A percentile compares a stretch with the other conserved stretches of the same genome.
Conservation (phyloP, 208 protist genomes). For the Acanthamoeba sp. region DNA sequence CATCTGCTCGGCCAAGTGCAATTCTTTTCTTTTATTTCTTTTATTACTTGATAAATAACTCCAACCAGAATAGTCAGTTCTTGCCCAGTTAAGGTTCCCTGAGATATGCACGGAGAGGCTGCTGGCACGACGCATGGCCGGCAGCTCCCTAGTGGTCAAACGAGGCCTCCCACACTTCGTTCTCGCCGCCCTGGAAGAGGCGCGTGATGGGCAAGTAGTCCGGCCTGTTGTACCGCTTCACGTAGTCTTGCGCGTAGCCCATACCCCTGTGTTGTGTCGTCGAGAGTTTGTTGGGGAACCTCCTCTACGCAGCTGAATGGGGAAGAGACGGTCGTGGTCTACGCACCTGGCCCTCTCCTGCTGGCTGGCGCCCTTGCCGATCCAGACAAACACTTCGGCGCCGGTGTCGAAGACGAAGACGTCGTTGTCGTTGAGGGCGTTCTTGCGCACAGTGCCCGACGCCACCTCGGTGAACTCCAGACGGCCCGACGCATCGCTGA, state of each 20-base stretch:
- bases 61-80: too few relatives aligned
- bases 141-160: not conserved
- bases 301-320: not conserved
- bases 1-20: too few relatives aligned
- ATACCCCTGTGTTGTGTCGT: too few relatives aligned
- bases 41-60: too few relatives aligned
- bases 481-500: constrained; percentile 50
- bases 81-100: too few relatives aligned
- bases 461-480: constrained; percentile 42
- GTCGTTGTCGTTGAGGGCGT: constrained; percentile 22
- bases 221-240: constrained; percentile 62
- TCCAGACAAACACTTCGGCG: constrained; percentile 82
- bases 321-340: not conserved
- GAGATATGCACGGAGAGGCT: too few relatives aligned
- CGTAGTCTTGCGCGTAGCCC: constrained; percentile 50
- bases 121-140: too few relatives aligned
- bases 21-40: too few relatives aligned
- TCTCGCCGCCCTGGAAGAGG: constrained; percentile 56
- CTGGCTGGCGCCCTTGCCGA: constrained; percentile 77
- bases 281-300: too few relatives aligned
- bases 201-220: constrained; percentile 59
- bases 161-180: constrained; percentile 9
- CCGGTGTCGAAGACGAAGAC: constrained; percentile 80
- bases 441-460: constrained; percentile 1
- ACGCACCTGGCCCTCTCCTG: constrained; percentile 32